Evolutionary conservation across 139 green algal genomes (phyloP).

Genomic region (Klebsormidium nitens): DNA sequence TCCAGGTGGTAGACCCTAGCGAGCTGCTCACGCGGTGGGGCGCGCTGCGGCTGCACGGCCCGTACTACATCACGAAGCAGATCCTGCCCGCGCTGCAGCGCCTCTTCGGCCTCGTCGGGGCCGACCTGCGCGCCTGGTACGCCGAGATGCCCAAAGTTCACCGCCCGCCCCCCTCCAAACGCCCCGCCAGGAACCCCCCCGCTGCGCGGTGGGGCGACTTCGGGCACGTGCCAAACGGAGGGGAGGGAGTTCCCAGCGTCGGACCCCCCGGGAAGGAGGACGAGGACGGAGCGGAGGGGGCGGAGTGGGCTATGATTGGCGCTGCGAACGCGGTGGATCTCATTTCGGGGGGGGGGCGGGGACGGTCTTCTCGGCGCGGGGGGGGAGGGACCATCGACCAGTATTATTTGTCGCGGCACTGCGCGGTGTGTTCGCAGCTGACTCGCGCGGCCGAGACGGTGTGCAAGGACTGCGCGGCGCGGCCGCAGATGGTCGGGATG

Average conservation of each 20-base stretch:
- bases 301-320: not conserved
- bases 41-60: constrained; percentile 66
- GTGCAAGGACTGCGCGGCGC: not conserved
- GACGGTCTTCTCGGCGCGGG: not conserved
- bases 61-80: constrained; percentile 94
- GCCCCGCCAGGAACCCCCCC: not conserved
- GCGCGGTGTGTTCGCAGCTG: constrained; percentile 77
- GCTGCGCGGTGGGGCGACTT: not conserved
- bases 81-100: constrained; percentile 88
- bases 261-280: not conserved
- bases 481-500: constrained; percentile 5
- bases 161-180: constrained; percentile 8
- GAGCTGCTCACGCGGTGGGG: constrained; percentile 55
- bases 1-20: constrained; percentile 63
- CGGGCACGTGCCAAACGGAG: not conserved
- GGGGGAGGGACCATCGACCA: constrained; percentile 68
- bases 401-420: constrained; percentile 90
- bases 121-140: constrained; percentile 82
- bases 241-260: not conserved
- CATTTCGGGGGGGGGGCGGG: not conserved
- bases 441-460: constrained; percentile 45
- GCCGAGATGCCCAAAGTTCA: constrained; percentile 56
- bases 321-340: not conserved
- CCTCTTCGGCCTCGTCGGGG: constrained; percentile 78
- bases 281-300: too few species aligned